Base-by-base conservation (phyloP, 1,139 yeast genomes). In the Pichia sp. region DNA sequence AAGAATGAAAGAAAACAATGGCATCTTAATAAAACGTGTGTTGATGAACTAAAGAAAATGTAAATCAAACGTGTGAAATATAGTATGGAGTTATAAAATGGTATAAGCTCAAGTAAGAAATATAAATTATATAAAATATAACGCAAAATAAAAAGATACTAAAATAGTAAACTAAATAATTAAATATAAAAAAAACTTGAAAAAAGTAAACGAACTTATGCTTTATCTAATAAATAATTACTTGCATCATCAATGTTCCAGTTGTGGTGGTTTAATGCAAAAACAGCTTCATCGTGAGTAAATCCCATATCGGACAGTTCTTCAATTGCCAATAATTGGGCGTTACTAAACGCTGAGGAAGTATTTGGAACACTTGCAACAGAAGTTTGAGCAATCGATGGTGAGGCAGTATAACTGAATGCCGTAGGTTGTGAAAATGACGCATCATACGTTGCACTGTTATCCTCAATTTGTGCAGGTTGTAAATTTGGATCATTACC, bases 231-330 rank as follows among this genome's bases (percentile, higher is more conserved):
- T 60, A 91, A 73, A 63, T 76, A 83, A 67, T 91, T 90, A 11
- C 96, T 87, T 28, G 97, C 96, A 51, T 84, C 84, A 58, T 85
- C 91, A 50, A 90, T 70, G 62, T 87, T 80, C 85, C 93, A 87
- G 56, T 81, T 74, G 62, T 83, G 82, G 64, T 73, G 77, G 59
- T 80, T 74, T 56, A 91, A 74, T 3, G 97, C 97, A 11, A 74
- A 76, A 13, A 75, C 62, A 1, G 93, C 89, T 53, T 83, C 83
- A 1, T 73, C 72, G 55, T 77, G 76, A 39, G 81, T 79, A 66
- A 91, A 91, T 2, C 98, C 98, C 97, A 91, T 91, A 41, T 93
- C 91, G 27, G 82, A 80, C 58, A 91, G 73, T 66, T 89, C 96
- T 58, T 83, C 85, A 39, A 88, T 73, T 1, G 85, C 82, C 46